phyloP scores from a whole-genome alignment of 2,329 filamentous ascomycete species.

The Alternaria solani region DNA sequence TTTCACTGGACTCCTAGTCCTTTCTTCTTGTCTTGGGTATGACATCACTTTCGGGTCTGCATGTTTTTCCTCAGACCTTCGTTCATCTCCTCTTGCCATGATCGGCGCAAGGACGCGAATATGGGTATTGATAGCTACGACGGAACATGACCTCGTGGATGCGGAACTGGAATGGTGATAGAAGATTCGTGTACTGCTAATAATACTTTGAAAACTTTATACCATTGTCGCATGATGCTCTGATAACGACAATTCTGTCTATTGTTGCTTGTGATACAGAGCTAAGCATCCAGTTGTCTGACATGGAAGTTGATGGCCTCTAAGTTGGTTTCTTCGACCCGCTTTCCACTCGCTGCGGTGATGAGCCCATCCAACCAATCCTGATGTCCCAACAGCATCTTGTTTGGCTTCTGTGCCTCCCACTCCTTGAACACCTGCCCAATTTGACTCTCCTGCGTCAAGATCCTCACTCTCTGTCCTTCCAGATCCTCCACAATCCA shows the following conservation, averaged over 20 bases:
- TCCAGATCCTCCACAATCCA: conserved; percentile 48
- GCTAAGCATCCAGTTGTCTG: conserved; percentile 14
- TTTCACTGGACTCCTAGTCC: conserved; percentile 19
- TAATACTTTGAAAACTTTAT: conserved; percentile 25
- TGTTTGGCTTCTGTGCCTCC: conserved; percentile 42
- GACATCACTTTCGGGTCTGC: conserved; percentile 14
- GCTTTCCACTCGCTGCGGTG: conserved; percentile 29
- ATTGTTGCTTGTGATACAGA: conserved; percentile 33
- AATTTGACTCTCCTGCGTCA: conserved; percentile 50
- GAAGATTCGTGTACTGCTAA: conserved; percentile 26
- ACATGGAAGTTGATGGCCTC: conserved; percentile 24
- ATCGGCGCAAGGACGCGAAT: conserved; percentile 24
- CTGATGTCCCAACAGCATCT: conserved; percentile 49
- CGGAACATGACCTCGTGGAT: conserved; percentile 18
- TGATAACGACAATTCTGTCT: neutral
- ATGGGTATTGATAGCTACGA: conserved; percentile 24
- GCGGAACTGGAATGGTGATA: conserved; percentile 12
- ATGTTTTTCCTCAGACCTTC: conserved; percentile 10
- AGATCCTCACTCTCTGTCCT: conserved; percentile 40
- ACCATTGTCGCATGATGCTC: neutral
- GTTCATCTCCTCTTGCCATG: conserved; percentile 21
- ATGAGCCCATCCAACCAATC: conserved; percentile 50
- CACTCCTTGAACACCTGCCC: conserved; percentile 39
- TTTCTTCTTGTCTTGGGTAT: conserved; percentile 17
- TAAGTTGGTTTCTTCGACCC: conserved; percentile 30